Base-by-base conservation (phyloP, 371 early-diverging fungal genomes). In the Mortierella sp. region DNA sequence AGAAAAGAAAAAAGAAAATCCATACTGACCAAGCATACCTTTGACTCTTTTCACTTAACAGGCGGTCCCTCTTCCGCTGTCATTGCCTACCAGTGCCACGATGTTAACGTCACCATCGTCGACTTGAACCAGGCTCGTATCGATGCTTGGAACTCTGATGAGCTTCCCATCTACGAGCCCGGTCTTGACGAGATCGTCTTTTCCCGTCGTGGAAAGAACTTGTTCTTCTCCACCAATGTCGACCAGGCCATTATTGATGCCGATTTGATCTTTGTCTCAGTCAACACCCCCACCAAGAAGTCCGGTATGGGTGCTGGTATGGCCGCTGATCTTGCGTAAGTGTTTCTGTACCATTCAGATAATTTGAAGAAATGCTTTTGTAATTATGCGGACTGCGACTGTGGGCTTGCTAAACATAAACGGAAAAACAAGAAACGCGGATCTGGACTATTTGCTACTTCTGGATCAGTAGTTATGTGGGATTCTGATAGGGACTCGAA, bases 81-180 rank as follows among this genome's bases (percentile, higher is more conserved):
- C 51, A 76, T 76, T 63, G 72, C 77, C 40, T 76, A 96, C 96
- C 8, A 94, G 95, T 96, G 97, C 86, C 96, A 93, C 47, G 87
- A 93, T 68, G 86, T 97, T 83, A 89, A 93, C 81, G 96, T 96
- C 40, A 95, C 96, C 34, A 95, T 98, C 56, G 94, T 94, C 31
- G 96, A 96, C 79, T 85, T 91, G 71, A 92, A 92, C 85, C 86
- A 88, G 53, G 79, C 67, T 61, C 91, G 95, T 75, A 96, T 97
- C 72, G 91, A 89, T 49, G 93, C 93, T 26, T 97, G 97, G 97
- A 97, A 97, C 85, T 93, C 94, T 17, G 89, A 91, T 70, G 73
- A 85, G 32, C 87, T 97, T 29, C 97, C 97, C 49, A 94, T 97
- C 76, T 97, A 92, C 75, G 97, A 97, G 81, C 96, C 96, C 7